These are phyloP conservation scores for Diaporthe longicolla DNA, from an alignment of 2,329 filamentous ascomycete genomes.

Conservation along the genomic window DNA sequence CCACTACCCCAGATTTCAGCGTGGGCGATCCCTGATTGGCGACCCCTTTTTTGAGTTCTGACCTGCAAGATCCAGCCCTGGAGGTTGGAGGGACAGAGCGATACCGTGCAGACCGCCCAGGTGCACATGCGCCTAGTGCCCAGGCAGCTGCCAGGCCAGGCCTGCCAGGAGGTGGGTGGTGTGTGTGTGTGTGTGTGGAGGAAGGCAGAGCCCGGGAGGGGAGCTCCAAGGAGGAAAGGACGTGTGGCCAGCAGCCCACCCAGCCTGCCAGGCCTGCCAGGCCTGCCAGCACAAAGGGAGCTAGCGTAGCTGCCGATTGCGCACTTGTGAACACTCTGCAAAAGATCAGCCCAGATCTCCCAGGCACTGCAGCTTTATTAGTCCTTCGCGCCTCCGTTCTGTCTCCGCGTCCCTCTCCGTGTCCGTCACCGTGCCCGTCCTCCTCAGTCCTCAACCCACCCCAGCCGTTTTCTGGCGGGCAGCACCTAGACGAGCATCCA, in stretches of 20 bases:
- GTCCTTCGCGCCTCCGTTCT: not conserved
- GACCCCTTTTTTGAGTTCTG: conserved; percentile 24
- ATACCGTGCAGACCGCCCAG: conserved; percentile 2
- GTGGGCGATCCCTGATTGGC: conserved; percentile 36
- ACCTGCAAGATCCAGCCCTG: conserved; percentile 12
- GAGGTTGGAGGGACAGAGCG: not conserved
- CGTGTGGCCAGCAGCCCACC: not conserved
- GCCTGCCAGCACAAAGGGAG: conserved; percentile 22
- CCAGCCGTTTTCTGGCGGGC: not conserved
- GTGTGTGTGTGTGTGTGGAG: not conserved
- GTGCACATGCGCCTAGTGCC: conserved; percentile 10
- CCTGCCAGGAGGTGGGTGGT: not conserved
- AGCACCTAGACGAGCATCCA: conserved; percentile 24
- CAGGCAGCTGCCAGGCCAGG: not conserved
- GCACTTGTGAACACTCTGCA: conserved; percentile 17
- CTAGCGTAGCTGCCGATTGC: conserved; percentile 18
- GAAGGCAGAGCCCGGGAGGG: no score
- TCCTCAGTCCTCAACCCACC: not conserved
- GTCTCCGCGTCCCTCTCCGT: conserved; percentile 13
- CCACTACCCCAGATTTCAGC: conserved; percentile 36
- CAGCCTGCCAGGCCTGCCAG: no score
- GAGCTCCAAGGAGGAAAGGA: conserved; percentile 3
- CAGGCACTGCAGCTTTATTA: conserved; percentile 5
- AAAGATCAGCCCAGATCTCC: conserved; percentile 26
- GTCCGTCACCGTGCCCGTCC: conserved; percentile 20